Evolutionary conservation across 169 alveolate species (phyloP).

Genomic region (Eimeria necatrix): DNA sequence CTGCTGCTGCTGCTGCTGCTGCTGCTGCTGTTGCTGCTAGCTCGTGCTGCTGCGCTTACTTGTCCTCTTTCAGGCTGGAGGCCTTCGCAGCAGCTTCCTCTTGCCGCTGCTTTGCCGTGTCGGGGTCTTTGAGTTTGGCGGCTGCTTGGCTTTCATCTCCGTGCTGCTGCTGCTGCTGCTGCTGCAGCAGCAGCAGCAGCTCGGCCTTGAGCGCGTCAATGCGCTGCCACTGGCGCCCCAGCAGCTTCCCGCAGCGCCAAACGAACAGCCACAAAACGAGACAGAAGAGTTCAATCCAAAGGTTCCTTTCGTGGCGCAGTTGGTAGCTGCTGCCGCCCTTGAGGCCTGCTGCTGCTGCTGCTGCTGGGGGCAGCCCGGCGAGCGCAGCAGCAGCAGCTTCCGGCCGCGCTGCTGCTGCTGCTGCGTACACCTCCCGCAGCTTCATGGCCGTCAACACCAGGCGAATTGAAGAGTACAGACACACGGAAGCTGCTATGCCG

Average conservation of each 20-base stretch:
- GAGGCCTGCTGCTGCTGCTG: neutral
- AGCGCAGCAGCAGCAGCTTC: neutral
- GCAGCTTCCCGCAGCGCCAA: constrained; percentile 11
- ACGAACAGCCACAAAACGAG: constrained; percentile 49
- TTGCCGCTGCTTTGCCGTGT: neutral
- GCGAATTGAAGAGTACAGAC: neutral
- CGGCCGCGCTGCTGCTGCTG: constrained; percentile 59
- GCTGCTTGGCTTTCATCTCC: neutral
- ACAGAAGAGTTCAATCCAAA: constrained; percentile 50
- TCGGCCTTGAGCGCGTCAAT: constrained; percentile 20
- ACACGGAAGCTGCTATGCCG: constrained; percentile 2
- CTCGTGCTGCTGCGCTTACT: no score
- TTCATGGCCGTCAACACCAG: neutral
- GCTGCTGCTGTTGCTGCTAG: no score
- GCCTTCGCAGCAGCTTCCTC: no score
- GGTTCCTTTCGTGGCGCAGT: constrained; percentile 20
- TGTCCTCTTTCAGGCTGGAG: no score
- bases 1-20: no score
- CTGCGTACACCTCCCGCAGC: constrained; percentile 59
- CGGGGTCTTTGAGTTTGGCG: neutral
- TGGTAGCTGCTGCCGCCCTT: constrained; percentile 58
- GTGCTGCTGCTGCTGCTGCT: neutral
- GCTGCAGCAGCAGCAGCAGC: neutral
- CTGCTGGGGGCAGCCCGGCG: neutral
- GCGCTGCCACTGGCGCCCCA: constrained; percentile 25